Conservation (phyloP, 257 asterid species). For the Fraxinus americana region DNA sequence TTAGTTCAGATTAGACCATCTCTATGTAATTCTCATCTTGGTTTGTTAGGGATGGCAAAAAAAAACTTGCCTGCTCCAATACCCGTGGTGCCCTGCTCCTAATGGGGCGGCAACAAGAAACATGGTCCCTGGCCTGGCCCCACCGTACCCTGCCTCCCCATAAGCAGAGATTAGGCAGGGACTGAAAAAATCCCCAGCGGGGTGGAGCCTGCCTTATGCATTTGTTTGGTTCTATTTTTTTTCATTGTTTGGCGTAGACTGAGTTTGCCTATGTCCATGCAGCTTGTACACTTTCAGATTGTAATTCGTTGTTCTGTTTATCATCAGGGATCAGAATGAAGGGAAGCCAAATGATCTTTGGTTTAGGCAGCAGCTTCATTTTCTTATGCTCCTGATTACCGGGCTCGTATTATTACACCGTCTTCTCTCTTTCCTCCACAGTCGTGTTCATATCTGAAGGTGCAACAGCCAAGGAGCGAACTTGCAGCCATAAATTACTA, state of each 20-base stretch:
- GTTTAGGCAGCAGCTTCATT: background rate
- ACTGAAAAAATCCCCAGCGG: too few relatives aligned
- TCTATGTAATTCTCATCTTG: background rate
- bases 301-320: background rate
- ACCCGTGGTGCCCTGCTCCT: background rate
- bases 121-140: background rate
- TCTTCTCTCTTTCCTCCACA: background rate
- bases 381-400: background rate
- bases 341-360: background rate
- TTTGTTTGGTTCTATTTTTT: too few relatives aligned
- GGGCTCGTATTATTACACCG: background rate
- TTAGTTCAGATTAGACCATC: background rate
- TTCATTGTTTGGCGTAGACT: too few relatives aligned
- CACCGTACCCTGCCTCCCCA: too few relatives aligned
- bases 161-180: too few relatives aligned
- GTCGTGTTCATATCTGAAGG: background rate
- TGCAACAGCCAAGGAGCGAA: background rate
- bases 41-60: background rate
- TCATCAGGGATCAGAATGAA: conserved; percentile 25
- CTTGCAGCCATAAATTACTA: conserved; percentile 11
- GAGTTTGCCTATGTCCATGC: too few relatives aligned
- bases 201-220: too few relatives aligned
- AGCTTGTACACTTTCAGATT: too few relatives aligned
- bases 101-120: background rate
- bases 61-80: background rate